phyloP scores from a whole-genome alignment of 139 green algal genomes.

The Haematococcus lacustris region DNA sequence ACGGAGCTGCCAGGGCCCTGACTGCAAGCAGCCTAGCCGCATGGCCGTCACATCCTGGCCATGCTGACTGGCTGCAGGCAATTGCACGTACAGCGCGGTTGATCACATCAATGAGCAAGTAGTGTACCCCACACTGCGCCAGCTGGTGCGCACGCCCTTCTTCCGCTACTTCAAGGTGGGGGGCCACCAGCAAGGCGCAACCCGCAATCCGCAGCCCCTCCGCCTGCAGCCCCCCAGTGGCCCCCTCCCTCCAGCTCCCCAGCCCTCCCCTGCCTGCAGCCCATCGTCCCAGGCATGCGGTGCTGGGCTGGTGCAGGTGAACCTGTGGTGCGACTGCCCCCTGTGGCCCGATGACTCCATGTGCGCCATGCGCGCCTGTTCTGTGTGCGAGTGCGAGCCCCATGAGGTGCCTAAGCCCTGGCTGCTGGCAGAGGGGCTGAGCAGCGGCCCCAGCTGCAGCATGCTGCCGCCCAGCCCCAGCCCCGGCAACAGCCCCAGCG shows the following conservation, averaged over 20 bases:
- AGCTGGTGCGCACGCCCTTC: constrained; percentile 73
- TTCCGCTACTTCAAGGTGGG: constrained; percentile 89
- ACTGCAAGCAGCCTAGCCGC: background rate
- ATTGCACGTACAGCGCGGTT: constrained; percentile 26
- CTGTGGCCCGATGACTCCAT: constrained; percentile 94
- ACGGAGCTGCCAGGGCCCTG: too few relatives aligned
- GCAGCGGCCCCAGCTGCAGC: background rate
- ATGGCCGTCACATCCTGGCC: too few relatives aligned
- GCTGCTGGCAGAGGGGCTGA: constrained; percentile 42
- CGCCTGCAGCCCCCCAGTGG: too few relatives aligned
- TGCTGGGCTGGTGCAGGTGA: constrained; percentile 38
- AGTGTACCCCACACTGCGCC: constrained; percentile 51
- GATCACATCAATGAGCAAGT: constrained; percentile 53
- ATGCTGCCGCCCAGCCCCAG: too few relatives aligned
- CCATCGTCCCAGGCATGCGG: too few relatives aligned
- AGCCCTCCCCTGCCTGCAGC: too few relatives aligned
- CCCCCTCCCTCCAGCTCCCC: too few relatives aligned
- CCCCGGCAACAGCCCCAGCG: too few relatives aligned
- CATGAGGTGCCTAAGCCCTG: constrained; percentile 72
- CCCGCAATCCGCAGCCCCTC: too few relatives aligned
- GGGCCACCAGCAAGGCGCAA: background rate
- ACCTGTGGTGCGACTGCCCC: constrained; percentile 88
- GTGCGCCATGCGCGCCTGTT: constrained; percentile 74
- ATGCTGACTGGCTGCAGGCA: background rate
- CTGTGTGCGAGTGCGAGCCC: constrained; percentile 78